Evolutionary conservation across 129 eudicot species (phyloP).

Genomic region (Flaveria sonorensis): DNA sequence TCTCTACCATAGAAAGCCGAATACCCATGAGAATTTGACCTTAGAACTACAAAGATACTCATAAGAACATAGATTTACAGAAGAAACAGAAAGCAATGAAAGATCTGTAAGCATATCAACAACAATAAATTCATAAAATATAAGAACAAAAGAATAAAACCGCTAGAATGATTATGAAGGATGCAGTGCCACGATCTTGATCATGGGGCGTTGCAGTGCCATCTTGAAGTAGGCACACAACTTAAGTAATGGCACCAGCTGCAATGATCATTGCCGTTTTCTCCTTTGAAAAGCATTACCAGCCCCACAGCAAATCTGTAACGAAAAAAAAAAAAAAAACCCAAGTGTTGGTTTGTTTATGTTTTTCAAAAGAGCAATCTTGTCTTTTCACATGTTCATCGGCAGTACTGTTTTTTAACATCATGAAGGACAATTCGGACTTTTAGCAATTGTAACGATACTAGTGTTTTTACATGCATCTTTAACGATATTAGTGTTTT

Average conservation of each 20-base stretch:
- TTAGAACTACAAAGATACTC: slow-evolving; percentile 7
- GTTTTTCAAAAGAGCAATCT: slow-evolving; percentile 4
- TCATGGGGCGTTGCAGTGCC: slow-evolving; percentile 65
- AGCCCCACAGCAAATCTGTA: slow-evolving; percentile 65
- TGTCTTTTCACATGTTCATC: slow-evolving; percentile 1
- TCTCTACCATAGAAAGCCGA: background rate
- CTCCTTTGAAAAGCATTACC: slow-evolving; percentile 81
- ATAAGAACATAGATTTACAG: slow-evolving; percentile 20
- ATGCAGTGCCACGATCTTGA: background rate
- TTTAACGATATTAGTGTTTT: background rate
- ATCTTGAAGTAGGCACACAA: slow-evolving; percentile 86
- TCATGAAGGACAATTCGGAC: background rate
- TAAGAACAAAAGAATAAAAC: slow-evolving; percentile 25
- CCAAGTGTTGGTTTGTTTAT: background rate
- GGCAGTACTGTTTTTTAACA: background rate
- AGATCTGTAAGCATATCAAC: slow-evolving; percentile 25
- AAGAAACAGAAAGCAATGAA: background rate
- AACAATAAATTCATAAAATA: slow-evolving; percentile 14
- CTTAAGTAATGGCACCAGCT: slow-evolving; percentile 93
- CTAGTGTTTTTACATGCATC: slow-evolving; percentile 4
- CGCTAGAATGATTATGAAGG: background rate
- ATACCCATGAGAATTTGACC: slow-evolving; percentile 12
- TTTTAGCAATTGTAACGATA: background rate
- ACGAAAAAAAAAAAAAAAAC: background rate
- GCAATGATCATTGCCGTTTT: slow-evolving; percentile 73